Base-by-base conservation (phyloP, 495 filamentous ascomycete genomes). In the Aspergillus homomorphus region DNA sequence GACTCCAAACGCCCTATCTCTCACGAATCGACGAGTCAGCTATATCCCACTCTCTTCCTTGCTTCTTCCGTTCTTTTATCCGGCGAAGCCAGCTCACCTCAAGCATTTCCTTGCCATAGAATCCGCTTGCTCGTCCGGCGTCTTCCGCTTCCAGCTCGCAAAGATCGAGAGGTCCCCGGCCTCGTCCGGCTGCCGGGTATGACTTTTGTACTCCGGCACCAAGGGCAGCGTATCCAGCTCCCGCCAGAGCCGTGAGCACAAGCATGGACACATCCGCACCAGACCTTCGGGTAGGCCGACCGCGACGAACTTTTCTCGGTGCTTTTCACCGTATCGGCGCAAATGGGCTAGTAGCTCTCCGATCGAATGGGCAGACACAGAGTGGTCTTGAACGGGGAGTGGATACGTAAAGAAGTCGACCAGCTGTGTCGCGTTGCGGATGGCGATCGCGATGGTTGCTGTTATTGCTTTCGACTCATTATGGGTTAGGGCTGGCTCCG, bases 71-170 rank as follows among this genome's bases (percentile, higher is more conserved):
- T n/a, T n/a, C n/a, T n/a, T 28, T 28, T 3, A 28, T 9, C 9
- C 9, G 26, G 26, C 26, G 26, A 30, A 30, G 4, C 4, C 26
- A 30, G 26, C 46, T 0, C 33, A 60, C 58, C 58, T 49, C 24
- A 60, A 45, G 33, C 58, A 60, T 22, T 60, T 60, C 45, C 58
- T 41, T 9, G 50, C 52, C 44, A 60, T 45, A 4, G 58, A 60
- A 24, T 60, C 58, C 3, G 58, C 58, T 46, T 54, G 52, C 21
- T 60, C 58, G 24, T 60, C 58, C 15, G 51, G 26, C 15, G 51
- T 22, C 26, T 60, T 60, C 18, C 46, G 16, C 9, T 60, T 24
- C 58, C 58, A 60, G 1, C 58, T 53, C 4, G 20, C 7, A 44
- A 60, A 60, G 14, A 46, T 56, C 6, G 53, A 45, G 7, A 56